Evolutionary conservation across 768 basidiomycete genomes (phyloP), one percentile per base, ranked within the genome.

Genomic region (Paxillus rubicundulus): DNA sequence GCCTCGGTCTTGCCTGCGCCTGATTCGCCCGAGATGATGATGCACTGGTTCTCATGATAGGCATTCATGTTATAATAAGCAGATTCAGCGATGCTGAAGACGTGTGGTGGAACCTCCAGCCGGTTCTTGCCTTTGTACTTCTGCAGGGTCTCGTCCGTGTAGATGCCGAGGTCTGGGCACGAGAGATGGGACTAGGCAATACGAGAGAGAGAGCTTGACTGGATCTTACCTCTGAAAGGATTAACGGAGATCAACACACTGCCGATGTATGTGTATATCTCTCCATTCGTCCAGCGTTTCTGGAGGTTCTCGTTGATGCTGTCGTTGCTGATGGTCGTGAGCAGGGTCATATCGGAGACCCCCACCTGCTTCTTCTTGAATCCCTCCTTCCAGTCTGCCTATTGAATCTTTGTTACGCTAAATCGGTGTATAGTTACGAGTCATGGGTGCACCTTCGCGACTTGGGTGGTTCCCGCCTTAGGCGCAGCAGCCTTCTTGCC

Each of bases 251-350:
- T 96, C 60, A 99, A 72, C 24, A 99, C 97, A 60, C 88, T 78
- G n/a, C 97, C 97, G 72, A 99, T 98, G 70, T 98, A 99, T 8
- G 97, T 98, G 70, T 99, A 99, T 61, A 99, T 99, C 73, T 99
- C 97, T 49, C 77, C 89, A 61, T 87, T 94, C 53, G 83, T 87
- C 88, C 92, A 98, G 57, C 97, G 84, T 73, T 96, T 94, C 80
- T 97, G 87, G 56, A 99, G 79, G 69, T 99, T 99, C 47, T 97
- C 93, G 70, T 99, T 98, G 81, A 99, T 85, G 60, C 85, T 87
- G 64, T 98, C 96, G 70, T 99, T 97, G 70, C 90, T 93, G 77
- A 98, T 98, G 45, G 92, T 96, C 20, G 91, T 89, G 52, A 99
- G 76, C 55, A 99, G 76, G 9, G 97, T 99, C 97, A 99, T 99